Evolutionary conservation across 768 basidiomycete species (phyloP).

Genomic region (Hericium rajendrae): DNA sequence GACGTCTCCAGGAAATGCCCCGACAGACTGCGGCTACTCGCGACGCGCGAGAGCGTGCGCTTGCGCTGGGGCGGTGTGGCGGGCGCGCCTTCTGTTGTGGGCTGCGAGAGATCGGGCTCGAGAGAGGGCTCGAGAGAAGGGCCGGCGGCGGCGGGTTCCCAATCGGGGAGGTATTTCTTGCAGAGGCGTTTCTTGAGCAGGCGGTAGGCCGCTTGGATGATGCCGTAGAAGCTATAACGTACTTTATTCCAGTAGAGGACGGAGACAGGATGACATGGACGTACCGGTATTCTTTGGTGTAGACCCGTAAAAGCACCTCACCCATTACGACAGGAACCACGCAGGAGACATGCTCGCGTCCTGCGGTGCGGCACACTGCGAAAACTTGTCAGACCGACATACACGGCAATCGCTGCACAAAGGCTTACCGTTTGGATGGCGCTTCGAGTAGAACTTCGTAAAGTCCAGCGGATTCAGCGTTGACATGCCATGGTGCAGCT

Average conservation of each 20-base stretch:
- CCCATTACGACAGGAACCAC: slow-evolving; percentile 58
- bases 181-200: slow-evolving; percentile 22
- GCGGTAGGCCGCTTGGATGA: slow-evolving; percentile 64
- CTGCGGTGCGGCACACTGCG: slow-evolving; percentile 35
- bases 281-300: slow-evolving; percentile 48
- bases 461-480: slow-evolving; percentile 57
- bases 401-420: neutral
- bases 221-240: slow-evolving; percentile 35
- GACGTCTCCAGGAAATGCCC: neutral
- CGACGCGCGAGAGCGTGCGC: neutral
- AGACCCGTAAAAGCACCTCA: slow-evolving; percentile 62
- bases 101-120: too few relatives aligned
- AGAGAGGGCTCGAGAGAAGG: too few relatives aligned
- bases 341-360: slow-evolving; percentile 50
- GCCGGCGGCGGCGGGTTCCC: neutral
- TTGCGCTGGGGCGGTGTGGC: neutral
- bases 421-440: slow-evolving; percentile 40
- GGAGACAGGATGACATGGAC: slow-evolving; percentile 6
- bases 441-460: slow-evolving; percentile 69
- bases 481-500: slow-evolving; percentile 74
- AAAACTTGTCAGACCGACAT: neutral
- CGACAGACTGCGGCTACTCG: neutral
- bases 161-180: neutral
- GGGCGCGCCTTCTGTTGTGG: neutral
- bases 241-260: neutral